Evolutionary conservation across 2,329 filamentous ascomycete genomes (phyloP).

Genomic region (Trichoderma sp.): DNA sequence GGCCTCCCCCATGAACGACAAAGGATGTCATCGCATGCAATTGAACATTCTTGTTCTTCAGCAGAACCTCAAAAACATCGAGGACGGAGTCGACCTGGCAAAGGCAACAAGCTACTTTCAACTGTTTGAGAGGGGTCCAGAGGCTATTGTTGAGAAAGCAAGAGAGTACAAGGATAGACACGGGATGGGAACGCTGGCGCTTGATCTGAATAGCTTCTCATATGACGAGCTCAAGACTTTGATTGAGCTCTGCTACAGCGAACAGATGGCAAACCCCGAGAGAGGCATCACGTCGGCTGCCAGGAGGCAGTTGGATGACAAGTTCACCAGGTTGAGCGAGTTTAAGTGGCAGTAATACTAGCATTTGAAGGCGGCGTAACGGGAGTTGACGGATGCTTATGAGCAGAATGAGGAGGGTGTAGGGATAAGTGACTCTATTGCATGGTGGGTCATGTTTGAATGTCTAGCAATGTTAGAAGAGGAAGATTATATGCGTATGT

Average conservation of each 20-base stretch:
- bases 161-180: conserved; percentile 44
- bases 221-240: conserved; percentile 66
- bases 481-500: background rate
- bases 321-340: conserved; percentile 67
- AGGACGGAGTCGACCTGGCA: conserved; percentile 62
- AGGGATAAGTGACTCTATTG: background rate
- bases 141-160: conserved; percentile 61
- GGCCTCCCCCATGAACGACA: conserved; percentile 77
- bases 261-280: conserved; percentile 62
- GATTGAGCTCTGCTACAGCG: conserved; percentile 65
- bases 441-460: background rate
- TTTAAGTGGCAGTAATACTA: conserved; percentile 59
- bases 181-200: conserved; percentile 31
- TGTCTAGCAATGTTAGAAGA: background rate
- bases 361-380: conserved; percentile 3
- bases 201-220: conserved; percentile 48
- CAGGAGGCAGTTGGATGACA: conserved; percentile 66
- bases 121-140: conserved; percentile 63
- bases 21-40: conserved; percentile 82
- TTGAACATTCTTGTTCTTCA: conserved; percentile 93
- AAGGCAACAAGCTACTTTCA: conserved; percentile 65
- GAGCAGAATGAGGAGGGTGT: background rate
- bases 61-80: conserved; percentile 94
- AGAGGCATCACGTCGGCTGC: conserved; percentile 65
- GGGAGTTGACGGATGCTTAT: background rate